These are phyloP conservation scores for Chaetomium tenue DNA, from an alignment of 495 filamentous ascomycete genomes.

Conservation along the genomic window DNA sequence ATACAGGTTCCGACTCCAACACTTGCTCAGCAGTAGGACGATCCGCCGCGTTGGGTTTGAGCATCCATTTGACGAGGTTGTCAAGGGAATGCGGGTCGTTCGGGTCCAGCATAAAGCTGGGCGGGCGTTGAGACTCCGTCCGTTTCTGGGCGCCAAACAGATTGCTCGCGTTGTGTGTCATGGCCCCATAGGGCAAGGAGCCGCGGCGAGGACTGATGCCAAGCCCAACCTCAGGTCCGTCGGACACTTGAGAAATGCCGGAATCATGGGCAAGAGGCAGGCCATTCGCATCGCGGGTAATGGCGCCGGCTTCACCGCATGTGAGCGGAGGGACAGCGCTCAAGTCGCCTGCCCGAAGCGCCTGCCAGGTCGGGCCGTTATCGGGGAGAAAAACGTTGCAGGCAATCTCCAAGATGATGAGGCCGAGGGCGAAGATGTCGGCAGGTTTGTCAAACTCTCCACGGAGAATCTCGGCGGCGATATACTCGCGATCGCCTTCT, in stretches of 20 bases:
- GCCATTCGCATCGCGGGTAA: slow-evolving; percentile 73
- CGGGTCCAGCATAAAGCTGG: slow-evolving; percentile 78
- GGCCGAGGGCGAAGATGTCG: slow-evolving; percentile 88
- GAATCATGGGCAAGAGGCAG: slow-evolving; percentile 51
- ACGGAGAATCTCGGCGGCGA: slow-evolving; percentile 83
- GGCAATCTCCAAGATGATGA: slow-evolving; percentile 91
- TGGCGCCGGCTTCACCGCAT: slow-evolving; percentile 65
- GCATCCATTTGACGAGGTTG: slow-evolving; percentile 84
- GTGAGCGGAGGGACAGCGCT: slow-evolving; percentile 82
- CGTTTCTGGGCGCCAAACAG: slow-evolving; percentile 51
- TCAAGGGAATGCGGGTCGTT: slow-evolving; percentile 71
- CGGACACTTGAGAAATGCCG: slow-evolving; percentile 36
- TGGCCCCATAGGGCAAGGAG: slow-evolving; percentile 32
- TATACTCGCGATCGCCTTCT: slow-evolving; percentile 94
- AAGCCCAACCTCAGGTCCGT: slow-evolving; percentile 25
- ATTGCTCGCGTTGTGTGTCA: slow-evolving; percentile 38
- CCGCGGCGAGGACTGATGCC: slow-evolving; percentile 19
- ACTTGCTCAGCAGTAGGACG: slow-evolving; percentile 75
- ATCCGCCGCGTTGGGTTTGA: slow-evolving; percentile 66
- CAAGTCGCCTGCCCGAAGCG: slow-evolving; percentile 80
- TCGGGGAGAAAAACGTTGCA: slow-evolving; percentile 89
- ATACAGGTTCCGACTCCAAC: slow-evolving; percentile 62
- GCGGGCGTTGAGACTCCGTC: slow-evolving; percentile 72
- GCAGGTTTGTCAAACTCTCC: slow-evolving; percentile 84
- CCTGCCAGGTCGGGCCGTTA: slow-evolving; percentile 86